Evolutionary conservation across 2,329 filamentous ascomycete genomes (phyloP).

Genomic region (Phyllosticta paracitricarpa): DNA sequence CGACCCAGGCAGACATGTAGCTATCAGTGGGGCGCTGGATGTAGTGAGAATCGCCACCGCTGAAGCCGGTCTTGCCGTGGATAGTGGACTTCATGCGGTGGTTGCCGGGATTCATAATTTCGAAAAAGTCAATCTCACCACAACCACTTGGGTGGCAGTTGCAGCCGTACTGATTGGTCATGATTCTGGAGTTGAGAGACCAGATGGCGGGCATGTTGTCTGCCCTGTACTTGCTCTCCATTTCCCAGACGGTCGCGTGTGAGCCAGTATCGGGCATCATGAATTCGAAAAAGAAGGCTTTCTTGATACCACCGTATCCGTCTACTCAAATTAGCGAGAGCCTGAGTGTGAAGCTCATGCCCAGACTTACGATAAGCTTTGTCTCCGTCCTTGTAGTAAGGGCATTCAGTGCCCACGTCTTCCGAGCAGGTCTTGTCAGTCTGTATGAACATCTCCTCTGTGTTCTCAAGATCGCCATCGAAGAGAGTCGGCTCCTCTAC

Average conservation of each 20-base stretch:
- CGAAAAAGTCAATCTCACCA: constrained; percentile 67
- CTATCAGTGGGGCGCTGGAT: constrained; percentile 53
- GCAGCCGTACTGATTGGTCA: constrained; percentile 63
- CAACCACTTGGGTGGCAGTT: constrained; percentile 63
- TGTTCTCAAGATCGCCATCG: constrained; percentile 31
- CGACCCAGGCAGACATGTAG: constrained; percentile 51
- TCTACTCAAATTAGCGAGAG: constrained; percentile 32
- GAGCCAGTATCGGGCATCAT: constrained; percentile 55
- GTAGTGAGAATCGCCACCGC: constrained; percentile 60
- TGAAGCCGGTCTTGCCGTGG: constrained; percentile 45
- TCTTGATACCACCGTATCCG: constrained; percentile 60
- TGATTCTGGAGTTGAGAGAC: constrained; percentile 65
- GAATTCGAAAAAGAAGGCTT: constrained; percentile 66
- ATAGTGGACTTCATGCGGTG: constrained; percentile 60
- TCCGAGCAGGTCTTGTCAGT: constrained; percentile 32
- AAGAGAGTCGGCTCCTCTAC: constrained; percentile 41
- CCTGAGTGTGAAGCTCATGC: too few species aligned
- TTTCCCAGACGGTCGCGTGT: constrained; percentile 29
- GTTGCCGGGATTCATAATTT: constrained; percentile 57
- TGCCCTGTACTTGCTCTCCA: constrained; percentile 21
- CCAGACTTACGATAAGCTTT: constrained; percentile 8
- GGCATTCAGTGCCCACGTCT: constrained; percentile 8
- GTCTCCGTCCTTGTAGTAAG: constrained; percentile 9
- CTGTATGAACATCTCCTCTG: constrained; percentile 27
- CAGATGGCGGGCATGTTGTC: constrained; percentile 54